Percentiles rank a stretch among this genome's conserved stretches.
These are phyloP conservation scores for Brassica carinata DNA, from an alignment of 345 rosid species.

Conservation along the genomic window DNA sequence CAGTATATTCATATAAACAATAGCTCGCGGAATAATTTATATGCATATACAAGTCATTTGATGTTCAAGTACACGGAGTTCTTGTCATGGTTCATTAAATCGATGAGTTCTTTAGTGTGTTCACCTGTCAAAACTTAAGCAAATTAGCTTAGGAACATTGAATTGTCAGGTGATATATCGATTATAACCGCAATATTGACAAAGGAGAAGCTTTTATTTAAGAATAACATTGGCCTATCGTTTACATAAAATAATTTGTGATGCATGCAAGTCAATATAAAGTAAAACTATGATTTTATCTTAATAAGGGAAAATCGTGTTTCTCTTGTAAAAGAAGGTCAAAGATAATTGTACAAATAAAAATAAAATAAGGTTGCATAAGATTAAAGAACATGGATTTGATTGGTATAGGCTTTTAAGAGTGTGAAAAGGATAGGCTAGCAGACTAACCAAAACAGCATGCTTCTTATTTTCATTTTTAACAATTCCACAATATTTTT, in stretches of 20 bases:
- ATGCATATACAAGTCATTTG: neutral
- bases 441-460: constrained; percentile 20
- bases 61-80: neutral
- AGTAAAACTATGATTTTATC: constrained; percentile 13
- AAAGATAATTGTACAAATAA: constrained; percentile 1
- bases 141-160: neutral
- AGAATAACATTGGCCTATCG: neutral
- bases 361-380: neutral
- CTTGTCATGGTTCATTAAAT: neutral
- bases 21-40: neutral
- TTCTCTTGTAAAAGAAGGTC: constrained; percentile 15
- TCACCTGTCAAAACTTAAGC: neutral
- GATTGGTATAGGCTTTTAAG: constrained; percentile 39
- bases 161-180: neutral
- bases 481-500: constrained; percentile 8
- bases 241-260: constrained; percentile 10
- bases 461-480: constrained; percentile 11
- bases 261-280: constrained; percentile 25
- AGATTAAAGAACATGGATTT: constrained; percentile 16
- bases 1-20: neutral
- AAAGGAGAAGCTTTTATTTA: neutral
- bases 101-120: neutral
- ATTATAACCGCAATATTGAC: neutral
- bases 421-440: constrained; percentile 34
- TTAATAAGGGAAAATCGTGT: neutral